Evolutionary conservation across 805 yeast species (phyloP).

Genomic region (Spathaspora arborariae): DNA sequence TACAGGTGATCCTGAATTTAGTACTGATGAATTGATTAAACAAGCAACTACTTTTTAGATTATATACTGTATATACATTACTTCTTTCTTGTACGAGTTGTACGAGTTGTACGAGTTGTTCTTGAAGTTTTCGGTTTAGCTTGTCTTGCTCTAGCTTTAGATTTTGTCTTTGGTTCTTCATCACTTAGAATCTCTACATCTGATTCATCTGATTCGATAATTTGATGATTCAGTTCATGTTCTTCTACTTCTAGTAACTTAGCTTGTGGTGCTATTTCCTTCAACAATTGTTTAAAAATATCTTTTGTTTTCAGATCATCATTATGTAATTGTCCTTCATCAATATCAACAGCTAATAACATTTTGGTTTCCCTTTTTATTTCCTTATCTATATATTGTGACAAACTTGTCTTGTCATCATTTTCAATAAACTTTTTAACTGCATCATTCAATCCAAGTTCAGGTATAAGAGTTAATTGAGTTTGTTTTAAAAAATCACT

Average conservation of each 20-base stretch:
- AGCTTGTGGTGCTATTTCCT: slow-evolving; percentile 29
- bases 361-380: slow-evolving; percentile 49
- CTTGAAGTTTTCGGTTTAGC: background rate
- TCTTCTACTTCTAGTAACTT: background rate
- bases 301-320: slow-evolving; percentile 22
- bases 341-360: slow-evolving; percentile 41
- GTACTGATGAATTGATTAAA: slow-evolving; percentile 60
- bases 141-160: background rate
- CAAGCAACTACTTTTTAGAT: slow-evolving; percentile 56
- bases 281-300: slow-evolving; percentile 43
- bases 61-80: slow-evolving; percentile 1
- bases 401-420: slow-evolving; percentile 74
- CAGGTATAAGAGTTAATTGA: slow-evolving; percentile 67
- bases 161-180: background rate
- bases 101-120: background rate
- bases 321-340: slow-evolving; percentile 33
- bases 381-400: slow-evolving; percentile 57
- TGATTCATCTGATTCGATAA: slow-evolving; percentile 3
- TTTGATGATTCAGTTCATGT: too few relatives aligned
- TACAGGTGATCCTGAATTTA: slow-evolving; percentile 61
- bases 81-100: background rate
- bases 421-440: slow-evolving; percentile 70
- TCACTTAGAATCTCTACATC: slow-evolving; percentile 4
- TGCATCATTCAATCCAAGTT: slow-evolving; percentile 69
- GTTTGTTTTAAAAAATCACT: slow-evolving; percentile 59